Evolutionary conservation across 352 stramenopile genomes (phyloP).

Genomic region (Globisporangium viniferum): DNA sequence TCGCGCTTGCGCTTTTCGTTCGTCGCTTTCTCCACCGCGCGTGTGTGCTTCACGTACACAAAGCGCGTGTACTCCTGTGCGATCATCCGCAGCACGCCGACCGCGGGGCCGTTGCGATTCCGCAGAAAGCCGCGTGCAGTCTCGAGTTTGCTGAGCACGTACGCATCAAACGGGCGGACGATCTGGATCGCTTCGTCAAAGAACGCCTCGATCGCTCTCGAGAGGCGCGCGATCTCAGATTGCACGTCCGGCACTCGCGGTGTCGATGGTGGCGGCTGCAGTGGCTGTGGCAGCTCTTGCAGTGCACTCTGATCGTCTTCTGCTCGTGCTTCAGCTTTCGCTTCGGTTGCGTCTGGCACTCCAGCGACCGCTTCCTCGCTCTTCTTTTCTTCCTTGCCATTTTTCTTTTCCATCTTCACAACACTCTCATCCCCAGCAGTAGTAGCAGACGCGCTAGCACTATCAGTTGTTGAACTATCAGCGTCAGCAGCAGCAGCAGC

Average conservation of each 20-base stretch:
- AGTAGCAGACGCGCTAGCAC: background rate
- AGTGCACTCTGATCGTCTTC: background rate
- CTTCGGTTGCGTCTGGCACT: too few relatives aligned
- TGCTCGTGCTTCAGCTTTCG: background rate
- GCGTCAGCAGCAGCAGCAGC: background rate
- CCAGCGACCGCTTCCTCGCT: background rate
- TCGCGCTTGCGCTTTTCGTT: constrained; percentile 70
- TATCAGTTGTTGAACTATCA: background rate
- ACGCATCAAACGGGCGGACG: constrained; percentile 65
- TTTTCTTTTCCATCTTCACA: background rate
- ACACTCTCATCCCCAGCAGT: background rate
- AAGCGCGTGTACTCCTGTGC: constrained; percentile 84
- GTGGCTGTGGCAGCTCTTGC: background rate
- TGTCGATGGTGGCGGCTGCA: background rate
- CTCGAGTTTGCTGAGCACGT: constrained; percentile 65
- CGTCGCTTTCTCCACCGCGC: constrained; percentile 62
- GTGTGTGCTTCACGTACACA: constrained; percentile 81
- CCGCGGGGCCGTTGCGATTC: constrained; percentile 49
- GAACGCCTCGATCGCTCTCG: constrained; percentile 36
- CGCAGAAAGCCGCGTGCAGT: constrained; percentile 56
- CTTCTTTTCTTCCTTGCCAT: background rate
- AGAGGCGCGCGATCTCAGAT: constrained; percentile 21
- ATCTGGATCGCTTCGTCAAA: constrained; percentile 65
- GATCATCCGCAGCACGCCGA: constrained; percentile 66
- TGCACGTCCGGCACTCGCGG: background rate